Evolutionary conservation across 441 rosid genomes (phyloP).

Genomic region (Pelargonium fulgidum): DNA sequence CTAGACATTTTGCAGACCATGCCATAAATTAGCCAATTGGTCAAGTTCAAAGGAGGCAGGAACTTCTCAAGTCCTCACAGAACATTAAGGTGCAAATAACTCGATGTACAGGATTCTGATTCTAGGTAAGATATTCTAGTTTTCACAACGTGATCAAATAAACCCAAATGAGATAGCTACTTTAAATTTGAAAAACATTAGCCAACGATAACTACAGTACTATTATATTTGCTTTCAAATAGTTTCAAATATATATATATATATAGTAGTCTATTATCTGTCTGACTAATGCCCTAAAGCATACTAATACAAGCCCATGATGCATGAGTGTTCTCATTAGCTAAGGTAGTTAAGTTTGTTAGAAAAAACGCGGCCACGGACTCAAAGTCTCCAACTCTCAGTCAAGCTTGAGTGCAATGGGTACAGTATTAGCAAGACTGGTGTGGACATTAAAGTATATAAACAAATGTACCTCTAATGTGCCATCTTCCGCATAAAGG

Average conservation of each 20-base stretch:
- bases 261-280: no score
- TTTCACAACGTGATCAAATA: background rate
- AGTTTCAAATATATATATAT: no score
- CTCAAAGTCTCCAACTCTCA: background rate
- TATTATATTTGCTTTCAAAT: no score
- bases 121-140: background rate
- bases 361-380: background rate
- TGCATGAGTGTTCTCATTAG: background rate
- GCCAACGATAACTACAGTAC: background rate
- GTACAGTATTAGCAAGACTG: background rate
- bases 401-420: background rate
- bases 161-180: background rate
- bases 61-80: background rate
- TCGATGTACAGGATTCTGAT: background rate
- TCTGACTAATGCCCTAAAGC: background rate
- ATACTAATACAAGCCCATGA: background rate
- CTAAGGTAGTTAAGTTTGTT: background rate
- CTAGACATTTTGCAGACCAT: background rate
- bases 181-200: no score
- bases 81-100: background rate
- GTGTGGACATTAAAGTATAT: background rate
- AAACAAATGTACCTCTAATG: constrained; percentile 49
- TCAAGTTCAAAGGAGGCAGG: background rate
- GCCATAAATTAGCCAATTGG: background rate
- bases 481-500: constrained; percentile 66